phyloP scores from a whole-genome alignment of 2,329 filamentous ascomycete genomes.

The Acrodontium crateriforme region DNA sequence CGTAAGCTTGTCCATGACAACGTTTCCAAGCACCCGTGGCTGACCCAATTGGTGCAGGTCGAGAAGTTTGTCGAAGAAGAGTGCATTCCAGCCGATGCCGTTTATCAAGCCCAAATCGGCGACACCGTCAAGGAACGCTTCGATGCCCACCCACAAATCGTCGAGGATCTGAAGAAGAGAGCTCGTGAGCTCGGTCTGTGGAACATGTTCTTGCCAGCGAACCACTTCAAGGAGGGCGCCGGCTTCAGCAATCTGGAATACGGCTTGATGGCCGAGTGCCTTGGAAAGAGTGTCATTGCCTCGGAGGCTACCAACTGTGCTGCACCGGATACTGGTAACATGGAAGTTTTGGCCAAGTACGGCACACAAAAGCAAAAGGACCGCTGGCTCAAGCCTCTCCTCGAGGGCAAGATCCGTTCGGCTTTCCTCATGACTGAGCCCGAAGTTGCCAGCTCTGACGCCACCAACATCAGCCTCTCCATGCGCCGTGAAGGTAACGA shows the following conservation, averaged over 20 bases:
- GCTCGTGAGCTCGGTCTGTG: constrained; percentile 75
- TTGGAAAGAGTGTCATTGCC: constrained; percentile 73
- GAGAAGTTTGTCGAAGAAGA: constrained; percentile 96
- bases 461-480: constrained; percentile 43
- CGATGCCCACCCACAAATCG: constrained; percentile 61
- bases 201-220: constrained; percentile 97
- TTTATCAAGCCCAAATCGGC: constrained; percentile 69
- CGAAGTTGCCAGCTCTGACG: constrained; percentile 36
- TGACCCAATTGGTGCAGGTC: constrained; percentile 26
- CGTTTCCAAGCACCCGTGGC: background rate
- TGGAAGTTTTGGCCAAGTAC: constrained; percentile 40
- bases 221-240: constrained; percentile 88
- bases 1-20: constrained; percentile 25
- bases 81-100: constrained; percentile 60
- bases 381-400: constrained; percentile 35
- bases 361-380: constrained; percentile 37
- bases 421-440: constrained; percentile 35
- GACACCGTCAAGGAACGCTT: constrained; percentile 58
- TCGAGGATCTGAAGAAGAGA: constrained; percentile 81
- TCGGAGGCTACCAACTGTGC: constrained; percentile 71
- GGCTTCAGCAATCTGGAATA: constrained; percentile 95
- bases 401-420: constrained; percentile 35
- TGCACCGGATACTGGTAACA: constrained; percentile 39
- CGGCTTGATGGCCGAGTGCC: constrained; percentile 89
- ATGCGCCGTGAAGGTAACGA: constrained; percentile 75